phyloP scores from a whole-genome alignment of 306 rosid genomes.

The Acacia confusa region DNA sequence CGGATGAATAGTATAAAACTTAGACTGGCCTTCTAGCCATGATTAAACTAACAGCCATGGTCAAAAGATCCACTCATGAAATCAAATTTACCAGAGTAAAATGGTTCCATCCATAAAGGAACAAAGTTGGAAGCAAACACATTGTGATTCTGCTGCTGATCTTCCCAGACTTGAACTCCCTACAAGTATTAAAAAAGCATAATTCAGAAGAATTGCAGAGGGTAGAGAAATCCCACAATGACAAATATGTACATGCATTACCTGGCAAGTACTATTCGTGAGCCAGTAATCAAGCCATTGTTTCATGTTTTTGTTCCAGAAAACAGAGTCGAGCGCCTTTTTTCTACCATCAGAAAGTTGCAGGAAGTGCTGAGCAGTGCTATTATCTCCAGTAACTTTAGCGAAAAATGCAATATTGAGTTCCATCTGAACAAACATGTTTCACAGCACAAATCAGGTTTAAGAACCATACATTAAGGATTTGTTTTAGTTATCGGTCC shows the following conservation, averaged over 20 bases:
- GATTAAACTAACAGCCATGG: background rate
- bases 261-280: slow-evolving; percentile 40
- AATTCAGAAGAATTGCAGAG: slow-evolving; percentile 26
- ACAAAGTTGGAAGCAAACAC: slow-evolving; percentile 82
- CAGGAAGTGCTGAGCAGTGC: slow-evolving; percentile 44
- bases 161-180: slow-evolving; percentile 65
- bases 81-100: slow-evolving; percentile 58
- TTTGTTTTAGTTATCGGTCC: slow-evolving; percentile 24
- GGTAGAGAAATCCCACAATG: slow-evolving; percentile 8
- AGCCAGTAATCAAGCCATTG: slow-evolving; percentile 97
- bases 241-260: slow-evolving; percentile 19
- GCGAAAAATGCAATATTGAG: slow-evolving; percentile 73
- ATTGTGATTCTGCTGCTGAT: slow-evolving; percentile 59
- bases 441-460: slow-evolving; percentile 28
- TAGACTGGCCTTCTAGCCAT: background rate
- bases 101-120: slow-evolving; percentile 85
- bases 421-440: slow-evolving; percentile 68
- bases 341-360: slow-evolving; percentile 58
- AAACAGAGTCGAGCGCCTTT: slow-evolving; percentile 64
- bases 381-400: slow-evolving; percentile 59
- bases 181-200: slow-evolving; percentile 29
- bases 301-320: slow-evolving; percentile 69
- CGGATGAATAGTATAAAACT: background rate
- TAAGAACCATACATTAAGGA: slow-evolving; percentile 9
- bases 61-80: background rate